Evolutionary conservation across 805 yeast genomes (phyloP).

Genomic region (Nakazawaea peltata): DNA sequence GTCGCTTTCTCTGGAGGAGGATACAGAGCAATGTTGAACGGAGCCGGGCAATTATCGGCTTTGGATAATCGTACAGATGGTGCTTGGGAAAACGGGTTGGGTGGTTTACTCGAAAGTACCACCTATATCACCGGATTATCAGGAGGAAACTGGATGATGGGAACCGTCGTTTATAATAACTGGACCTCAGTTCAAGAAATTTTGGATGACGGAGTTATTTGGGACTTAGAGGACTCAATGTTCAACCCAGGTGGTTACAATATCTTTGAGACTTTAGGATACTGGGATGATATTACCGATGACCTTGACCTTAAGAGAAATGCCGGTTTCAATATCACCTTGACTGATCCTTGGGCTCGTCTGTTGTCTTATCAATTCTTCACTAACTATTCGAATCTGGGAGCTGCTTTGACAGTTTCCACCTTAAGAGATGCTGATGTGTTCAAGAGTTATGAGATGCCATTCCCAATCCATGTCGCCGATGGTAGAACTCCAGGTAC

Average conservation of each 20-base stretch:
- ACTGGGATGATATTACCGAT: slow-evolving; percentile 45
- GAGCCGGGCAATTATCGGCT: slow-evolving; percentile 80
- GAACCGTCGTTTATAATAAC: slow-evolving; percentile 59
- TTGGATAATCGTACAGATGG: slow-evolving; percentile 63
- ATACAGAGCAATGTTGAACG: slow-evolving; percentile 78
- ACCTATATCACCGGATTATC: slow-evolving; percentile 72
- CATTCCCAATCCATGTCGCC: slow-evolving; percentile 60
- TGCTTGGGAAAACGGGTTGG: slow-evolving; percentile 45
- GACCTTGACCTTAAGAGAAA: slow-evolving; percentile 42
- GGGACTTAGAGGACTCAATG: slow-evolving; percentile 63
- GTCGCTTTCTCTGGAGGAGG: slow-evolving; percentile 81
- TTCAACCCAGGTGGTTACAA: slow-evolving; percentile 57
- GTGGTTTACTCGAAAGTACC: slow-evolving; percentile 66
- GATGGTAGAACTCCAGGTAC: slow-evolving; percentile 64
- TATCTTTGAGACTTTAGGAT: slow-evolving; percentile 38
- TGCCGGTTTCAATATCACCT: slow-evolving; percentile 62
- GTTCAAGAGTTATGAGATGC: slow-evolving; percentile 57
- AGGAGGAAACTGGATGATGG: slow-evolving; percentile 81
- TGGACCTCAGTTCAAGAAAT: slow-evolving; percentile 66
- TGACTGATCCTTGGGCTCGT: slow-evolving; percentile 80
- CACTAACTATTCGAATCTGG: slow-evolving; percentile 48
- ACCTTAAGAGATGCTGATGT: slow-evolving; percentile 53
- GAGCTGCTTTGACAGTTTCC: slow-evolving; percentile 54
- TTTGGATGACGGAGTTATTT: slow-evolving; percentile 41
- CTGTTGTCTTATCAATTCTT: slow-evolving; percentile 68